These are phyloP conservation scores for Jackrogersella multiformis DNA, from an alignment of 495 filamentous ascomycete genomes.

Conservation along the genomic window DNA sequence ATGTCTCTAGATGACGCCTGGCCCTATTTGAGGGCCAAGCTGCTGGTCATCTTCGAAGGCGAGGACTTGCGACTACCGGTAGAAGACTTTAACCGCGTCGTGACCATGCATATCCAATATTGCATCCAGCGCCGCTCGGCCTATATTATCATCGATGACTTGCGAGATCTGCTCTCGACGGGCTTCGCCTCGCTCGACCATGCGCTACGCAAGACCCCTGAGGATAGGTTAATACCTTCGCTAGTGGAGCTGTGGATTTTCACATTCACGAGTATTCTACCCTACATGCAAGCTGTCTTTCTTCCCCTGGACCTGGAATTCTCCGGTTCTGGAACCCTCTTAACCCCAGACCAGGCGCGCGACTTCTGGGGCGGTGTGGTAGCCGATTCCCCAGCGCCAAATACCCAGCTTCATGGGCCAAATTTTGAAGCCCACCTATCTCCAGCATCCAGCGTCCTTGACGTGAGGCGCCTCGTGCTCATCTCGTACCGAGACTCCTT, in stretches of 20 bases:
- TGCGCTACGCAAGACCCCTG: constrained; percentile 75
- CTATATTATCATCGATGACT: constrained; percentile 76
- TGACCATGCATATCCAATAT: constrained; percentile 78
- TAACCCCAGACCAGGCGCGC: constrained; percentile 76
- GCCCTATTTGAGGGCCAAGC: constrained; percentile 88
- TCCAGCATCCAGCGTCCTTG: constrained; percentile 64
- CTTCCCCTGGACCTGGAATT: constrained; percentile 95
- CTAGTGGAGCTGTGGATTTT: constrained; percentile 94
- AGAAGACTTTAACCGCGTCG: constrained; percentile 92
- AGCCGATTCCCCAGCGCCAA: constrained; percentile 26
- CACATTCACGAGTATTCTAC: constrained; percentile 87
- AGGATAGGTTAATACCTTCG: constrained; percentile 83
- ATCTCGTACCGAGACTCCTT: constrained; percentile 90
- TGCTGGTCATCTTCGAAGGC: constrained; percentile 92
- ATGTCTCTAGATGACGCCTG: constrained; percentile 92
- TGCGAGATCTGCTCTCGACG: constrained; percentile 78
- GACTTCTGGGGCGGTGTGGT: constrained; percentile 86
- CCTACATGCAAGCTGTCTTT: constrained; percentile 96
- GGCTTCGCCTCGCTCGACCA: constrained; percentile 90
- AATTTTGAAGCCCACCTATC: constrained; percentile 46
- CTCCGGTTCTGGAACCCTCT: constrained; percentile 79
- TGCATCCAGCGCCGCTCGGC: constrained; percentile 75
- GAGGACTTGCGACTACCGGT: constrained; percentile 89
- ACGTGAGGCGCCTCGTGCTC: constrained; percentile 87
- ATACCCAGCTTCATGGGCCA: constrained; percentile 12